phyloP scores from a whole-genome alignment of 106 monocot genomes.

The Acorus gramineus region DNA sequence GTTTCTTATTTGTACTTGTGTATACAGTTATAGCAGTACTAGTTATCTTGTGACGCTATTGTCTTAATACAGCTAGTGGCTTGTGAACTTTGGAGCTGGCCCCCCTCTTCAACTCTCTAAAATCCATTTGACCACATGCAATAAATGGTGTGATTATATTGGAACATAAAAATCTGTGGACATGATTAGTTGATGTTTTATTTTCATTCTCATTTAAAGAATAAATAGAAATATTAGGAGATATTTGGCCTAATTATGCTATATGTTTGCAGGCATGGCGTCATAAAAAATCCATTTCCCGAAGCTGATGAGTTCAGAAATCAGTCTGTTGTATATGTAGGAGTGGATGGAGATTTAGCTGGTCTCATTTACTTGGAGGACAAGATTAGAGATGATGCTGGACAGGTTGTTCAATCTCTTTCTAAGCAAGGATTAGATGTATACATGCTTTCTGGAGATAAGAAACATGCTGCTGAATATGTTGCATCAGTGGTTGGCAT shows the following conservation, averaged over 20 bases:
- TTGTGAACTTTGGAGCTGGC: no score
- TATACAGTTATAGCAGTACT: no score
- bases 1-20: no score
- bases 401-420: slow-evolving; percentile 61
- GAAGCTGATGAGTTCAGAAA: slow-evolving; percentile 43
- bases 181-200: no score
- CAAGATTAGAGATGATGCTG: slow-evolving; percentile 88
- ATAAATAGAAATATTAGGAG: no score
- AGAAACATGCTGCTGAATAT: slow-evolving; percentile 65
- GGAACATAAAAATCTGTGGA: no score
- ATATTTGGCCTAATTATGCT: neutral
- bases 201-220: no score
- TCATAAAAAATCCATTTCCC: slow-evolving; percentile 36
- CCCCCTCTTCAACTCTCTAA: no score
- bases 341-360: slow-evolving; percentile 67
- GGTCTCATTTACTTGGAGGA: slow-evolving; percentile 88
- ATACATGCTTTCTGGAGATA: slow-evolving; percentile 96
- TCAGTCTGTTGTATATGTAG: slow-evolving; percentile 82
- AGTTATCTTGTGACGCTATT: no score
- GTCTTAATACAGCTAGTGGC: no score
- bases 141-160: no score
- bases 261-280: slow-evolving; percentile 62
- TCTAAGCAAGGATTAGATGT: slow-evolving; percentile 62
- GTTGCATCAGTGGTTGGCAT: slow-evolving; percentile 88
- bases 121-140: no score